phyloP scores from a whole-genome alignment of 768 basidiomycete species.

The Psilocybe subaeruginosa region DNA sequence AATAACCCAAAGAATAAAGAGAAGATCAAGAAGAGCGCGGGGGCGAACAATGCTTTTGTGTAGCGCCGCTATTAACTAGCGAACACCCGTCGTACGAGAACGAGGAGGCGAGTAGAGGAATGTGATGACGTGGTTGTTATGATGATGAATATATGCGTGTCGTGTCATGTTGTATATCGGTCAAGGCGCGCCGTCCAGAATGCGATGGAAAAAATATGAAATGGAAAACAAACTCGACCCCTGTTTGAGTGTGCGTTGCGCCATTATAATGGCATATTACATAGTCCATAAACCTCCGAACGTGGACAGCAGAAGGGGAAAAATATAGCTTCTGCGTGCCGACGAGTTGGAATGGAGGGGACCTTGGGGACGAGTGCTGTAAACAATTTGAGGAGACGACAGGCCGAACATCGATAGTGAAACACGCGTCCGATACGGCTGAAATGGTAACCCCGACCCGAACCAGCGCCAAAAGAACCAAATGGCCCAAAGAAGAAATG shows the following conservation, averaged over 20 bases:
- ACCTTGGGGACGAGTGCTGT: background rate
- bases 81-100: background rate
- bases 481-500: background rate
- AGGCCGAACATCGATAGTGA: background rate
- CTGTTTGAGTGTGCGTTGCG: background rate
- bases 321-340: constrained; percentile 23
- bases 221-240: background rate
- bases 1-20: constrained; percentile 12
- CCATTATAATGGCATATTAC: background rate
- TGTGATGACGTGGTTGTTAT: background rate
- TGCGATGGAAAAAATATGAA: background rate
- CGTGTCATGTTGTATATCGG: background rate
- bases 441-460: too few relatives aligned
- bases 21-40: background rate
- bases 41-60: constrained; percentile 9
- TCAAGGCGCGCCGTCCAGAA: background rate
- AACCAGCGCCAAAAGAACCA: background rate
- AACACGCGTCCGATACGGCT: background rate
- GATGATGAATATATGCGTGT: background rate
- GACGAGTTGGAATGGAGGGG: constrained; percentile 15
- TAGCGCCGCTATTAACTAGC: background rate
- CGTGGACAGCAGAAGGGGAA: constrained; percentile 20
- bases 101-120: background rate
- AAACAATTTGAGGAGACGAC: background rate
- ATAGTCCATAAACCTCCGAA: constrained; percentile 1